These are phyloP conservation scores for Pseudoturritis turrita DNA, from an alignment of 345 rosid genomes.

Conservation along the genomic window DNA sequence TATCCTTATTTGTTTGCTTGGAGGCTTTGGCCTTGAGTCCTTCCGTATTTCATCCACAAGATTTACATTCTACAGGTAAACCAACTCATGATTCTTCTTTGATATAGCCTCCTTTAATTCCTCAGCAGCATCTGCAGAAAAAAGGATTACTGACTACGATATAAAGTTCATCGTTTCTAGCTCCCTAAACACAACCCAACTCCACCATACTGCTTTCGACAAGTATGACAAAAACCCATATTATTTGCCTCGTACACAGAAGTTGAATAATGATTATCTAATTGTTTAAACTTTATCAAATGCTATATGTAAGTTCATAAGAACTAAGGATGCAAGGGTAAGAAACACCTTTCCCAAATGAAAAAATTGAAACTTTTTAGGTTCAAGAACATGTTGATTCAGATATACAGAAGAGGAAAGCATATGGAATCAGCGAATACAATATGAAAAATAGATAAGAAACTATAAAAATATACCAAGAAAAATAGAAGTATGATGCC, in stretches of 20 bases:
- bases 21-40: conserved; percentile 78
- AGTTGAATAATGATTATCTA: neutral
- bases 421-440: too few relatives aligned
- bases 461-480: too few relatives aligned
- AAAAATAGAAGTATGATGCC: too few relatives aligned
- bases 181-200: neutral
- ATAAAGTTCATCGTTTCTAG: neutral
- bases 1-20: conserved; percentile 58
- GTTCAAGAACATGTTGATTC: too few relatives aligned
- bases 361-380: too few relatives aligned
- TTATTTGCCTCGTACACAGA: neutral
- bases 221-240: neutral
- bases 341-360: too few relatives aligned
- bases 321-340: too few relatives aligned
- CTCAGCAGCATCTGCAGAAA: conserved; percentile 91
- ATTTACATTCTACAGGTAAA: conserved; percentile 64
- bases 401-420: too few relatives aligned
- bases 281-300: neutral
- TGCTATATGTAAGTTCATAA: too few relatives aligned
- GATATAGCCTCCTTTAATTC: conserved; percentile 79
- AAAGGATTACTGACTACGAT: conserved; percentile 36
- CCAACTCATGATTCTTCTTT: conserved; percentile 75
- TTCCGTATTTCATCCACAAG: conserved; percentile 92
- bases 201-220: neutral
- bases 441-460: too few relatives aligned